Evolutionary conservation across 176 grass and related monocot species (phyloP), one percentile per base, ranked within the genome.

Genomic region (Cenchrus fungigraminus): DNA sequence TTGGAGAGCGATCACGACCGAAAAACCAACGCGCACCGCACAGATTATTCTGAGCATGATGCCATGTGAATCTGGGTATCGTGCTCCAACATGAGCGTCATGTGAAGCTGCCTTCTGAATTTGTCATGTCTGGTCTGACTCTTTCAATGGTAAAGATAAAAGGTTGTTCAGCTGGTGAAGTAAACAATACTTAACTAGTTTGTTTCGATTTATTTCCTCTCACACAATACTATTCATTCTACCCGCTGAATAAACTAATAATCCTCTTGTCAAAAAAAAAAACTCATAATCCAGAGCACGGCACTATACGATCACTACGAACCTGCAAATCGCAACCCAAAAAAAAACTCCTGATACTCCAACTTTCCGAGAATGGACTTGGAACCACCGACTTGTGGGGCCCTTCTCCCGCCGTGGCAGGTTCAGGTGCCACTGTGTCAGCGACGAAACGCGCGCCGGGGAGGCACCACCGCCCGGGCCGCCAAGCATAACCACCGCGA

Each of bases 91-190:
- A 49, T 28, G 37, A 4, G 58, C 57, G 46, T 79, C 68, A 73
- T 64, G 76, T 45, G 65, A 53, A 65, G 46, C 45, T 54, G 54
- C 6, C 9, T 7, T 34, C 54, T 83, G 65, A 72, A 63, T 4
- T 54, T 54, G 80, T 79, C 81, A 43, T 22, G 47, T 84, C 59
- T 79, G 52, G 9, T 53, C 52, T 67, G 51, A 89, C 68, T 58
- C 65, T 74, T 80, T 84, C 81, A 84, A 67, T 20, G 9, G 25
- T 25, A 25, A 25, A 25, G 25, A 25, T 25, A 25, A 25, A 25
- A 25, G 25, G 25, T 25, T 25, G 25, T 25, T 25, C 25, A 25
- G 25, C 25, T 25, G 25, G 25, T 25, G 25, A 25, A 25, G 25
- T 25, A 25, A 25, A 25, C 25, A 25, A 25, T 25, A 25, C 25